Base-by-base conservation (phyloP, 164 flowering plant genomes). In the Chimonanthus praecox region DNA sequence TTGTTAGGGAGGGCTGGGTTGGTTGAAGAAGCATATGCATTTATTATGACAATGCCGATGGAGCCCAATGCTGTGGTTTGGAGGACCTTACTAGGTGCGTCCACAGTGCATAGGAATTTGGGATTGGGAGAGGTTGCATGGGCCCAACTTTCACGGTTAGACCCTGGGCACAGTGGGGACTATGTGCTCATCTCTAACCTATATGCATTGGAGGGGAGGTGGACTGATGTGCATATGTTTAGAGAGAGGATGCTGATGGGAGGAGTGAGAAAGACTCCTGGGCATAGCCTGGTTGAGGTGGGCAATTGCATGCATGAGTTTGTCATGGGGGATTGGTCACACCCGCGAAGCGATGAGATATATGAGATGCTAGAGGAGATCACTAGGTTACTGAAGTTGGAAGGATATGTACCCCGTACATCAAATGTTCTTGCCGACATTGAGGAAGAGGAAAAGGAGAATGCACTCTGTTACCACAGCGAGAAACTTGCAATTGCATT, bases 401-500 rank as follows among this genome's bases (percentile, higher is more conserved):
- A 78, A 73, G 84, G 84, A 4, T 80, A 82, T 65, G 73, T 78
- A 67, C 76, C 82, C 49, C 61, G 67, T 3, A 77, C 77, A 3
- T 63, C 84, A 7, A 78, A 80, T 75, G 81, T 80, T 60, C 74
- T 80, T 70, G 79, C 81, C 33, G 81, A 82, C 70, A 82, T 79
- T 33, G 84, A 79, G 43, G 80, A 79, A 69, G 84, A 82, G 73
- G 82, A 82, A 68, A 80, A 75, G 76, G 84, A 79, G 68, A 73
- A 75, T 10, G 76, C 82, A 2, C 70, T 80, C n/a, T 65, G 64
- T 71, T 82, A 82, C 60, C 84, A 80, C 49, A 82, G 82, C 69
- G 84, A 82, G 82, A 82, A 79, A 74, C 60, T 82, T 69, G 82
- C 84, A 5, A 82, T 82, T 73, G 81, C 82, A 49, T 82, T 79